Evolutionary conservation across 73 alveolate genomes (phyloP).

Genomic region (Paramecium sonneborni): DNA sequence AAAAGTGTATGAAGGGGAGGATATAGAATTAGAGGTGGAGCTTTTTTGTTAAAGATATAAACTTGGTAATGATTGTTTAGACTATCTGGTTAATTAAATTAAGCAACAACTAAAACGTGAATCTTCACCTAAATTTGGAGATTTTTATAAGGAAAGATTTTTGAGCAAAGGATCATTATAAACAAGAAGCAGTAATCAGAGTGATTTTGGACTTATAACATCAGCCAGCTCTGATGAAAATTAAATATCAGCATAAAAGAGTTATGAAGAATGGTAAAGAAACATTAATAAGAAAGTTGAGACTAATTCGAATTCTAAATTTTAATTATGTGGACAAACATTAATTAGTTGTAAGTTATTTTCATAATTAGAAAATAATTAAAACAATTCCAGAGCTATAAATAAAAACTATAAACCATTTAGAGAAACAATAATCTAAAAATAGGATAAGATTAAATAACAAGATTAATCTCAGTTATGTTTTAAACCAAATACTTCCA

Average conservation of each 20-base stretch:
- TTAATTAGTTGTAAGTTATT: not conserved
- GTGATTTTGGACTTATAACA: not conserved
- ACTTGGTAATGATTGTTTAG: not conserved
- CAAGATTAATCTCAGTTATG: not conserved
- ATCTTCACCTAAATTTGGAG: not conserved
- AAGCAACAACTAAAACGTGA: not conserved
- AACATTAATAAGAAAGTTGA: not conserved
- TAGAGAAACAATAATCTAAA: not conserved
- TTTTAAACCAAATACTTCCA: not conserved
- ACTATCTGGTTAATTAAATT: not conserved
- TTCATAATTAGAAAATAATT: not conserved
- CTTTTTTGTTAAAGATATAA: not conserved
- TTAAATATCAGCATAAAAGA: not conserved
- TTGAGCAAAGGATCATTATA: not conserved
- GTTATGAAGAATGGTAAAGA: not conserved
- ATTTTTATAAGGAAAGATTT: not conserved
- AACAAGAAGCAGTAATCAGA: not conserved
- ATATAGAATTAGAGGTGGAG: not conserved
- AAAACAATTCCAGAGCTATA: not conserved
- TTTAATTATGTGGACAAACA: not conserved
- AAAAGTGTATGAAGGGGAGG: constrained; percentile 15
- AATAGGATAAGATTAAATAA: not conserved
- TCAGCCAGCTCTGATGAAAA: not conserved
- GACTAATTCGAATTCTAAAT: not conserved
- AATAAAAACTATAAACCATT: not conserved